A percentile compares a stretch with the other conserved stretches of the same genome.
Conservation (phyloP, 129 eudicot species). For the Mikania micrantha region DNA sequence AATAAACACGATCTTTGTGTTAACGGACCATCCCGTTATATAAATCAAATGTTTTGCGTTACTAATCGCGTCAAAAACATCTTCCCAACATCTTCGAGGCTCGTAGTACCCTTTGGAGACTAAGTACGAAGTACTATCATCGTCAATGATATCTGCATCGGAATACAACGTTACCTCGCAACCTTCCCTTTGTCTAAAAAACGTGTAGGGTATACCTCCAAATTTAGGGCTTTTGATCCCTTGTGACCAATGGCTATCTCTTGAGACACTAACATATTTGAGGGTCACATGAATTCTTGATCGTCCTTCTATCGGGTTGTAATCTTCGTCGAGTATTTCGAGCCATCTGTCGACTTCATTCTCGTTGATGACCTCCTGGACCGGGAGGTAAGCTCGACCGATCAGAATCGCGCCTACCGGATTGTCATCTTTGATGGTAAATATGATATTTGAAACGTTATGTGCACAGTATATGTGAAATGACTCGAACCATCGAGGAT, state of each 20-base stretch:
- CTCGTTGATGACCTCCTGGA: conserved; percentile 48
- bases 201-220: conserved; percentile 63
- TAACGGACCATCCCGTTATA: conserved; percentile 82
- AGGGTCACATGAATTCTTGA: conserved; percentile 71
- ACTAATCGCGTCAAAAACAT: conserved; percentile 59
- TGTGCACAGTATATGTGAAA: conserved; percentile 82
- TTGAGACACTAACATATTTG: conserved; percentile 37
- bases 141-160: conserved; percentile 77
- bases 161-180: conserved; percentile 70
- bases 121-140: conserved; percentile 27
- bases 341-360: conserved; percentile 53
- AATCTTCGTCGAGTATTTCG: conserved; percentile 48
- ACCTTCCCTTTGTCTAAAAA: conserved; percentile 60
- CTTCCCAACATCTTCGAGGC: conserved; percentile 83
- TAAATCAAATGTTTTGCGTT: conserved; percentile 65
- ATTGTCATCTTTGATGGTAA: conserved; percentile 67
- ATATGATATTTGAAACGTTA: conserved; percentile 46
- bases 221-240: conserved; percentile 47
- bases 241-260: conserved; percentile 74
- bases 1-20: conserved; percentile 51
- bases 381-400: conserved; percentile 83
- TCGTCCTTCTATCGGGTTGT: conserved; percentile 38
- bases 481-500: conserved; percentile 71
- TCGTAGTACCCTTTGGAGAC: conserved; percentile 30
- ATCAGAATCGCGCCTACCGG: conserved; percentile 73